phyloP scores from a whole-genome alignment of 139 green algal species.

The Tetradesmus lagerheimii region DNA sequence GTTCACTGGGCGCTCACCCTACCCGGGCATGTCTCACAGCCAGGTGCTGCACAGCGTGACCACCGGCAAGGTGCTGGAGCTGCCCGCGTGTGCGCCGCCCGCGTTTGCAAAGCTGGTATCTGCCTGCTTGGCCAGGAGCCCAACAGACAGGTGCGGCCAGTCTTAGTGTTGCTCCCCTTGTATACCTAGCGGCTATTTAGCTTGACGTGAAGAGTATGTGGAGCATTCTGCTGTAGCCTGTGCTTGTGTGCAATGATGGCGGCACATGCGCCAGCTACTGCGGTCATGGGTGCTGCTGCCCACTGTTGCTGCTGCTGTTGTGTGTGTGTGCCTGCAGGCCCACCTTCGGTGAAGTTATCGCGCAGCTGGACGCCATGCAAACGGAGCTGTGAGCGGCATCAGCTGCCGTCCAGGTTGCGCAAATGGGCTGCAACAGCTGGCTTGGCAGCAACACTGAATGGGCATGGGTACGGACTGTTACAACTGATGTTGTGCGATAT shows the following conservation, averaged over 20 bases:
- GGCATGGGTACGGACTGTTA: too few relatives aligned
- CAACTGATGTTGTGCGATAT: too few relatives aligned
- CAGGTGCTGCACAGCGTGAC: conserved; percentile 58
- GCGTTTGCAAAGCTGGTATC: neutral
- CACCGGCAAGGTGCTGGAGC: neutral
- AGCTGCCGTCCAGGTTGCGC: neutral
- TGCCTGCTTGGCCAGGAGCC: conserved; percentile 8
- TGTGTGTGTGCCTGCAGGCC: conserved; percentile 11
- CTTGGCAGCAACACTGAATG: neutral
- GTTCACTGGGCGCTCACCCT: conserved; percentile 67
- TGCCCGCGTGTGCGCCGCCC: neutral
- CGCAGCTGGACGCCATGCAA: neutral
- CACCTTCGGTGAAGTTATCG: neutral
- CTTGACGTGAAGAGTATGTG: neutral
- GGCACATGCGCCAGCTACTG: neutral
- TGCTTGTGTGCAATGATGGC: neutral
- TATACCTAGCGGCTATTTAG: neutral
- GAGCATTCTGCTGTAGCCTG: neutral
- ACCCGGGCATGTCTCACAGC: conserved; percentile 64
- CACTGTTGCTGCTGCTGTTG: neutral
- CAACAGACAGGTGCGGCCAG: conserved; percentile 9
- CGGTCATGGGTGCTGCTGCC: neutral
- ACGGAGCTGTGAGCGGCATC: neutral
- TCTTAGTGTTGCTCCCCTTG: neutral
- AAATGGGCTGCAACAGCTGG: neutral